Evolutionary conservation across 139 green algal genomes (phyloP).

Genomic region (Desmodesmus armatus): DNA sequence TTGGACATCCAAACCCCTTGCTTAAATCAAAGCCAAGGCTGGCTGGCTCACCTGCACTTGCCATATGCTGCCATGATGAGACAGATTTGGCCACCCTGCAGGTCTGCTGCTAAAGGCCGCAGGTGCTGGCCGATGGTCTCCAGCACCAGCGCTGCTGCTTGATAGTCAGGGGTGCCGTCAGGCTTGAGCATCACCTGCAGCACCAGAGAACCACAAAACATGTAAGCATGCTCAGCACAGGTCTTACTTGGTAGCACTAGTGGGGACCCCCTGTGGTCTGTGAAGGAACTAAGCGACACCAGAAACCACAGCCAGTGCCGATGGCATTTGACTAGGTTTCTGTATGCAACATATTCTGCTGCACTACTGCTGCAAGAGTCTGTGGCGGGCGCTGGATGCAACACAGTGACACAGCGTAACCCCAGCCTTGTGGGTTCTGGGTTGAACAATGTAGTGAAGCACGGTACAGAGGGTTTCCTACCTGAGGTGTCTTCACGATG

Average conservation of each 20-base stretch:
- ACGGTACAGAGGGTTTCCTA: too few species aligned
- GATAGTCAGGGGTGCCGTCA: background rate
- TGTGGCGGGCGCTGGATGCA: background rate
- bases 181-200: constrained; percentile 17
- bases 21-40: too few species aligned
- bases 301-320: background rate
- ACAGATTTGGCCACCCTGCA: too few species aligned
- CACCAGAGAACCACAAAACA: background rate
- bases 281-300: background rate
- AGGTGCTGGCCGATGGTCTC: background rate
- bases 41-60: too few species aligned
- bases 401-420: too few species aligned
- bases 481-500: too few species aligned
- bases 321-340: background rate
- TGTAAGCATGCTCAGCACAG: background rate
- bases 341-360: background rate
- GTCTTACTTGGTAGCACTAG: background rate
- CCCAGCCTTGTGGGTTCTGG: too few species aligned
- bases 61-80: too few species aligned
- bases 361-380: background rate
- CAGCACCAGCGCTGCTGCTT: background rate
- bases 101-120: too few species aligned
- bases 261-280: background rate
- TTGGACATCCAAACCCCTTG: too few species aligned
- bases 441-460: too few species aligned